These are phyloP conservation scores for Cladosporium sp. DNA, from an alignment of 2,329 filamentous ascomycete genomes.

Conservation along the genomic window DNA sequence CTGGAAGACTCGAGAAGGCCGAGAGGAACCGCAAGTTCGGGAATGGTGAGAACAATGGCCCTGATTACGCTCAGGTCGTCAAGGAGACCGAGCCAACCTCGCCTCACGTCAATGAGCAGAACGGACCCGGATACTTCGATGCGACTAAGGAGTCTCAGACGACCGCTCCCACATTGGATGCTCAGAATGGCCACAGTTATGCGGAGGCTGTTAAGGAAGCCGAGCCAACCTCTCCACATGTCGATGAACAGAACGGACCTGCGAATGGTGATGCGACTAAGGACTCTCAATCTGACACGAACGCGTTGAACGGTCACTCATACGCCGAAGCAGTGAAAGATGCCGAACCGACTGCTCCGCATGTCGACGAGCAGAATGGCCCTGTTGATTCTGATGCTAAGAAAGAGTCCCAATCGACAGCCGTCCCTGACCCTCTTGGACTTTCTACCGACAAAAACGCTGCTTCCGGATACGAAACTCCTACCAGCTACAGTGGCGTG, in stretches of 20 bases:
- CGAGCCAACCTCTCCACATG: constrained; percentile 11
- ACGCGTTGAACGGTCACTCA: constrained; percentile 11
- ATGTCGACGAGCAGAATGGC: constrained; percentile 15
- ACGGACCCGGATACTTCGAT: constrained; percentile 21
- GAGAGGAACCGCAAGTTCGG: background rate
- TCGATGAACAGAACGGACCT: constrained; percentile 17
- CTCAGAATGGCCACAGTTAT: constrained; percentile 12
- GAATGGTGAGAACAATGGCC: background rate
- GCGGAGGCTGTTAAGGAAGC: constrained; percentile 11
- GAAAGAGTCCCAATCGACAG: constrained; percentile 18
- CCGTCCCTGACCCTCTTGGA: too few species aligned
- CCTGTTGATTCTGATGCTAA: constrained; percentile 16
- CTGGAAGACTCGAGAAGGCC: constrained; percentile 12
- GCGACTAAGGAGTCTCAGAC: constrained; percentile 20
- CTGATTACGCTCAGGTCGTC: constrained; percentile 1
- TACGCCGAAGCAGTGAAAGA: constrained; percentile 14
- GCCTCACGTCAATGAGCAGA: constrained; percentile 14
- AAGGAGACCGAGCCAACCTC: constrained; percentile 10
- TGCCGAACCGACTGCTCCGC: constrained; percentile 4
- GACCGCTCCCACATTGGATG: constrained; percentile 15
- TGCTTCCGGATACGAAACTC: constrained; percentile 3
- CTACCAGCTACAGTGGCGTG: constrained; percentile 22
- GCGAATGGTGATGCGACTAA: constrained; percentile 23
- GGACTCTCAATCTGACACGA: constrained; percentile 16
- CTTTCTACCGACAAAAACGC: constrained; percentile 15